Evolutionary conservation across 495 filamentous ascomycete genomes (phyloP).

Genomic region (Neurospora hispaniola): DNA sequence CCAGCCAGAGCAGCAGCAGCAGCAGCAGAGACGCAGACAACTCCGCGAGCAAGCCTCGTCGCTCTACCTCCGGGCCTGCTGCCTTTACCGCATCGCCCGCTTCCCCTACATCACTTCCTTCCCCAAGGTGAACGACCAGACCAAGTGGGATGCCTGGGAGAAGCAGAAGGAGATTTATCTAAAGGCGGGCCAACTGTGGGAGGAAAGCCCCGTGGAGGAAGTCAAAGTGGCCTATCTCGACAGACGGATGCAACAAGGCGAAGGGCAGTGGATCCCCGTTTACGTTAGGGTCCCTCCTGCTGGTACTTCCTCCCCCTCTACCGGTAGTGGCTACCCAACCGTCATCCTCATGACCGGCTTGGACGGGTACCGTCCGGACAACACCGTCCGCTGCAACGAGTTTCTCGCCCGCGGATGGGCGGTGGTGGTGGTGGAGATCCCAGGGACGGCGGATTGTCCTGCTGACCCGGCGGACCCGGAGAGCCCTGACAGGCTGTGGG

Average conservation of each 20-base stretch:
- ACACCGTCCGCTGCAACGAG: slow-evolving; percentile 59
- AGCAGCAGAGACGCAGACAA: background rate
- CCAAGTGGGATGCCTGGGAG: slow-evolving; percentile 54
- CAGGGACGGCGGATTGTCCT: slow-evolving; percentile 70
- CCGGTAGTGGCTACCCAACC: slow-evolving; percentile 34
- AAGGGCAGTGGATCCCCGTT: slow-evolving; percentile 44
- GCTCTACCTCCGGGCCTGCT: slow-evolving; percentile 59
- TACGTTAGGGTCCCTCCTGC: slow-evolving; percentile 49
- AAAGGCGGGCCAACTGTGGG: slow-evolving; percentile 48
- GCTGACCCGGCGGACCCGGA: slow-evolving; percentile 44
- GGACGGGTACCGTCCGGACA: slow-evolving; percentile 71
- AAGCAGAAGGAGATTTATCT: slow-evolving; percentile 54
- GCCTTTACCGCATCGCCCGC: slow-evolving; percentile 62
- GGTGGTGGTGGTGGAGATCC: slow-evolving; percentile 59
- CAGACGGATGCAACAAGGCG: background rate
- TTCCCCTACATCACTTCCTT: slow-evolving; percentile 56
- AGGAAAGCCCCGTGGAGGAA: slow-evolving; percentile 41
- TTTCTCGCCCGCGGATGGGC: slow-evolving; percentile 52
- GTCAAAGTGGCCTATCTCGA: slow-evolving; percentile 29
- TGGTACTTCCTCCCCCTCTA: background rate
- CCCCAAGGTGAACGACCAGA: slow-evolving; percentile 25
- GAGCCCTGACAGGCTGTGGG: slow-evolving; percentile 48
- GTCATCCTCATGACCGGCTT: slow-evolving; percentile 67
- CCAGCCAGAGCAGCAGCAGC: background rate
- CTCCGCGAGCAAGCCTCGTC: slow-evolving; percentile 38